These are phyloP conservation scores for Zizania palustris DNA, from an alignment of 202 grass and related monocot genomes.

Conservation along the genomic window DNA sequence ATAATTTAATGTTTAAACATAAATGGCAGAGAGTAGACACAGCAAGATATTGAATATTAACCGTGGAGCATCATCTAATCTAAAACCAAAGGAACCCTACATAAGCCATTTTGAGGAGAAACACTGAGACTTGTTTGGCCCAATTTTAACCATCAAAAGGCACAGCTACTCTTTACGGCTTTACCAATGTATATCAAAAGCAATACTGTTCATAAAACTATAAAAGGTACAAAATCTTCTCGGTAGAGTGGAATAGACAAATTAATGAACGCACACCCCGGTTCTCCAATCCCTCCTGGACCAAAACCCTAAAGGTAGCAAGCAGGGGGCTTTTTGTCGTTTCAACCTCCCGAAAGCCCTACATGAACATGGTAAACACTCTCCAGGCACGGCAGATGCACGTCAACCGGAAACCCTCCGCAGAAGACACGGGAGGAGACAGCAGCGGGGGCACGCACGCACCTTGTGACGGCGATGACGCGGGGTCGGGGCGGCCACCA, in stretches of 20 bases:
- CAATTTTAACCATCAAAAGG: not conserved
- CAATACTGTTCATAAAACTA: not conserved
- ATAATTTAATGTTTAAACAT: not conserved
- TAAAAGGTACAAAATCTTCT: not conserved
- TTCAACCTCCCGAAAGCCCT: constrained; percentile 12
- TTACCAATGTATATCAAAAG: not conserved
- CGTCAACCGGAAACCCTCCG: not conserved
- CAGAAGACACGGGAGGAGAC: not conserved
- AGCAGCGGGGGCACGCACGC: not conserved
- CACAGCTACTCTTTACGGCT: not conserved
- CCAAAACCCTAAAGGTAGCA: not conserved
- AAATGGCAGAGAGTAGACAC: not conserved
- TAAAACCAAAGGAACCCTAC: not conserved
- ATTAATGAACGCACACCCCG: not conserved
- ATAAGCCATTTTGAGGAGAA: not conserved
- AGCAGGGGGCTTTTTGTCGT: not conserved
- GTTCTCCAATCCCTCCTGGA: not conserved
- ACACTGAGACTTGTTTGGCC: not conserved
- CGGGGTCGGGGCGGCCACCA: constrained; percentile 5
- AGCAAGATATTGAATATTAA: not conserved
- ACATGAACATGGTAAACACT: not conserved
- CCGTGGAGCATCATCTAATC: not conserved
- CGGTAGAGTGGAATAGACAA: not conserved
- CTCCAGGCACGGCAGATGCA: not conserved
- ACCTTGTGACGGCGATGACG: constrained; percentile 57